Evolutionary conservation across 1,284 basidiomycete species (phyloP), one percentile per base, ranked within the genome.

Genomic region (Trametes polyzona): DNA sequence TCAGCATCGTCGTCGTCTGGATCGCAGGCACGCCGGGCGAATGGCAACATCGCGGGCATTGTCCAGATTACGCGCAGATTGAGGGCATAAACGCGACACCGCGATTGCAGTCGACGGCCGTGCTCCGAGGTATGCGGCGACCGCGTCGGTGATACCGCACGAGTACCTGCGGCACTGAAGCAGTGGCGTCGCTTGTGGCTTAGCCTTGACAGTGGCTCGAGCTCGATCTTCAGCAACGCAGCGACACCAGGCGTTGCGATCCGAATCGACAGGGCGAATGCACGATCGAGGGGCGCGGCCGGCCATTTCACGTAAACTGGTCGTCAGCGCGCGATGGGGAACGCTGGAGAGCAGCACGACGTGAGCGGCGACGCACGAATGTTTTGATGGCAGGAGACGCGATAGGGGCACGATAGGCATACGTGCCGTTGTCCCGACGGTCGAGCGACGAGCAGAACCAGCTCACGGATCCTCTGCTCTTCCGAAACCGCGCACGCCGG

Each of bases 341-440:
- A 2, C 4, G 19, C 36, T 21, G 17, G n/a, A n/a, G n/a, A n/a
- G n/a, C n/a, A n/a, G n/a, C n/a, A n/a, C 36, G 36, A 39, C 36
- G 19, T 39, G 36, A 4, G 10, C 36, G 14, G 36, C 10, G 36
- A 39, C 36, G 36, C 36, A 39, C 36, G 36, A 21, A 39, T 39
- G 36, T 39, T 39, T 39, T 39, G 36, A 39, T 39, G 17, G 33
- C 33, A 10, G 19, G 33, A 21, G 35, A 21, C 29, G 50, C 40
- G 57, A 56, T 59, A 52, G 57, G 57, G 50, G 57, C 40, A 47
- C 41, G 60, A 62, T 62, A 62, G 57, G 61, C 55, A 49, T 36
- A 40, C 55, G 61, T 49, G 42, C 57, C 55, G 48, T 40, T 54
- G 48, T 51, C 61, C 57, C 55, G 57, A 56, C 51, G 35, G 24